Percentiles rank a stretch among this genome's conserved stretches.
phyloP scores from a whole-genome alignment of 306 rosid species.

The Dryas octopetala region DNA sequence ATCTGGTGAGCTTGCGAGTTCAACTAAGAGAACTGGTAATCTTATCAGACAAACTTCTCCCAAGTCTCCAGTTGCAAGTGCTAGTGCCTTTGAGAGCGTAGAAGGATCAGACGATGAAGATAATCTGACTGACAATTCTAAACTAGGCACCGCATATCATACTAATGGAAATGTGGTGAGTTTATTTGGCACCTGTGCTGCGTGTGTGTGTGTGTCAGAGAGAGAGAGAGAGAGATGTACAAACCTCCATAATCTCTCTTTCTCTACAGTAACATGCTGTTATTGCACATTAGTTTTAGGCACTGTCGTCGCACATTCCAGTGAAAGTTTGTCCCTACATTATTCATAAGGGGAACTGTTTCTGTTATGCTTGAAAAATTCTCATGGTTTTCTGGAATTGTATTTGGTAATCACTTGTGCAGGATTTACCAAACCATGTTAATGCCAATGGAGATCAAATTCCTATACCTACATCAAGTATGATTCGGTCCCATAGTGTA shows the following conservation, averaged over 20 bases:
- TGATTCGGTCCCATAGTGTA: slow-evolving; percentile 91
- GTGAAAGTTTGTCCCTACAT: neutral
- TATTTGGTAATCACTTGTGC: slow-evolving; percentile 23
- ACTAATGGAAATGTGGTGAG: slow-evolving; percentile 78
- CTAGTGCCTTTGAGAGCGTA: slow-evolving; percentile 82
- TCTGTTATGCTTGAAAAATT: neutral
- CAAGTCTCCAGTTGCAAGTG: slow-evolving; percentile 95
- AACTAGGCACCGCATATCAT: slow-evolving; percentile 53
- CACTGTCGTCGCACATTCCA: neutral
- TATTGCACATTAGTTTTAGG: neutral
- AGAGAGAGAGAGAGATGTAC: neutral
- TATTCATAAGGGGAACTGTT: neutral
- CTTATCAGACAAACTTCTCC: slow-evolving; percentile 69
- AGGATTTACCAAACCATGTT: slow-evolving; percentile 73
- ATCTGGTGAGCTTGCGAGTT: slow-evolving; percentile 37
- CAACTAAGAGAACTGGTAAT: slow-evolving; percentile 48
- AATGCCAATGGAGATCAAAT: slow-evolving; percentile 68
- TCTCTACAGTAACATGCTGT: neutral
- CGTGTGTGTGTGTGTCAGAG: neutral
- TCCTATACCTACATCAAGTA: slow-evolving; percentile 64
- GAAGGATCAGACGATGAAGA: slow-evolving; percentile 95
- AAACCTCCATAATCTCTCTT: neutral
- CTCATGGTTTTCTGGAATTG: neutral
- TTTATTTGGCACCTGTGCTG: slow-evolving; percentile 16
- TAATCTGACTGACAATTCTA: slow-evolving; percentile 41